Evolutionary conservation across 345 rosid species (phyloP), one percentile per base, ranked within the genome.

Genomic region (Bruguiera gymnorhiza): DNA sequence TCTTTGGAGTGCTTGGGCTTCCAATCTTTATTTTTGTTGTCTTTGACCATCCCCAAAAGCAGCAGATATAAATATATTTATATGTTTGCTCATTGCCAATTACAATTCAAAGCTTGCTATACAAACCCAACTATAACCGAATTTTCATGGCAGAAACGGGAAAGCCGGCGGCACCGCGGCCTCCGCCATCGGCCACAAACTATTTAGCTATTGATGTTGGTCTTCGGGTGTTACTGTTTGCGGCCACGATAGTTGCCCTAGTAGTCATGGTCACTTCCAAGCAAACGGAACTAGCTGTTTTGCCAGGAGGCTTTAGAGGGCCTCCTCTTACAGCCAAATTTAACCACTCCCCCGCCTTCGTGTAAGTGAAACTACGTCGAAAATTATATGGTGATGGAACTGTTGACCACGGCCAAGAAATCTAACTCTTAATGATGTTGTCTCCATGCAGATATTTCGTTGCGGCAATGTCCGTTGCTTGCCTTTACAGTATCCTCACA

Each of bases 261-360:
- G 67, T 88, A 58, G 82, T 93, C 26, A 78, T 88, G 80, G 85
- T 77, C 58, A 86, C 91, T 0, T 75, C 90, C 75, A 74, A 87
- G 76, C 87, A 93, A 78, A 85, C 90, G 0, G 72, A 72, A 75
- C 2, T 59, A 11, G 70, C 74, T 73, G 63, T 58, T 19, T 31
- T 68, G 50, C 86, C 87, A 0, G 82, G 80, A 5, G 0, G 54
- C 74, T 10, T 30, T 13, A 61, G 3, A 0, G 32, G 66, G 52
- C 79, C 69, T 32, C 26, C 69, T 32, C 26, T 62, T 39, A 39
- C 77, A 13, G 91, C 91, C 62, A 88, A 87, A 79, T 91, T 91
- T 67, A 78, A 34, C 43, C 75, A 93, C 68, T 86, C 96, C 0
- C 96, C 97, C 0, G 96, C 96, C 65, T 82, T 87, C 75, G 68